A percentile compares a stretch with the other conserved stretches of the same genome.
Evolutionary conservation across 805 yeast species (phyloP).

Genomic region (Wickerhamomyces tratensis): DNA sequence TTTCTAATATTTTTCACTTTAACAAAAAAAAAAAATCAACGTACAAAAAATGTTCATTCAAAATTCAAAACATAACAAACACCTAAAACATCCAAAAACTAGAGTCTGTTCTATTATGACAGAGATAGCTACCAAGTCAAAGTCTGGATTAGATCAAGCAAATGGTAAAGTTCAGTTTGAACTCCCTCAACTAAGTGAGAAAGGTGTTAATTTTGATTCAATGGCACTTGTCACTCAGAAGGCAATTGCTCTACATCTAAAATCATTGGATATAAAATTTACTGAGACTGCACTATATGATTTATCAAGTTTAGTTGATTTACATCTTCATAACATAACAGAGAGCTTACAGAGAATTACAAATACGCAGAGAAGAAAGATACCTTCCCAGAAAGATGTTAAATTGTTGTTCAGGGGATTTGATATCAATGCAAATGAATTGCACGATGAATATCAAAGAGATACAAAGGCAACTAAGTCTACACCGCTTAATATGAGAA

Average conservation of each 20-base stretch:
- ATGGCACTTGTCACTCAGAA: conserved; percentile 23
- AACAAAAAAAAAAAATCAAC: too few species aligned
- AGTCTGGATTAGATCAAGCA: not conserved
- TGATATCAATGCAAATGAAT: conserved; percentile 26
- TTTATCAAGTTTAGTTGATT: conserved; percentile 23
- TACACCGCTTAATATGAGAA: not conserved
- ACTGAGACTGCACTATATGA: conserved; percentile 27
- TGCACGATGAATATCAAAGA: conserved; percentile 26
- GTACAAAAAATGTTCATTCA: too few species aligned
- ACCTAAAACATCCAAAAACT: too few species aligned
- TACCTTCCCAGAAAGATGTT: conserved; percentile 45
- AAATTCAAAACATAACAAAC: too few species aligned
- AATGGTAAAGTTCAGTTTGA: not conserved
- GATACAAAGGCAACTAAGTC: conserved; percentile 4
- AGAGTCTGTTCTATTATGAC: too few species aligned
- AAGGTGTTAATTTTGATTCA: conserved; percentile 9
- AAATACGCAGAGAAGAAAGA: conserved; percentile 49
- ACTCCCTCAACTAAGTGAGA: not conserved
- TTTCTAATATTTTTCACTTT: too few species aligned
- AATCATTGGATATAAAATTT: conserved; percentile 21
- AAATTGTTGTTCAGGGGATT: conserved; percentile 33
- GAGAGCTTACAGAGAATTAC: conserved; percentile 37
- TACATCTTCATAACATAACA: conserved; percentile 29
- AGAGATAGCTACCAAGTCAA: too few species aligned
- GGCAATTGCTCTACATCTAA: conserved; percentile 27